Conservation (phyloP, 2,329 filamentous ascomycete genomes). For the Diaporthe helianthi region DNA sequence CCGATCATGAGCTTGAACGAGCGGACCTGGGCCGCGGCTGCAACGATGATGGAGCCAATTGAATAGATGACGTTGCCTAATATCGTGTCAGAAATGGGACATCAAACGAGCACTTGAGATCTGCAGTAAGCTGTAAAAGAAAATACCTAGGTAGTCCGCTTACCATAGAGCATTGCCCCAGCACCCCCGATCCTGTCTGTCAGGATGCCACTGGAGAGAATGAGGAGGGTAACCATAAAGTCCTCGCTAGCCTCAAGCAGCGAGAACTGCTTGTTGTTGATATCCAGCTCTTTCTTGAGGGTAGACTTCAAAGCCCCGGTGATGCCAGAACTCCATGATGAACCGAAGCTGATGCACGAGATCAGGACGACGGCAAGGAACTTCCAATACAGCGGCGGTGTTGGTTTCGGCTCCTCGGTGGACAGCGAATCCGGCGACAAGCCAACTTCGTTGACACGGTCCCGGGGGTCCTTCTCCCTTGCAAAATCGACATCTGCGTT, state of each 20-base stretch:
- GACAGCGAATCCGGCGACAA: not conserved
- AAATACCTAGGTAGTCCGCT: too few relatives aligned
- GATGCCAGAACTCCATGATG: conserved; percentile 12
- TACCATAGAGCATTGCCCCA: conserved; percentile 41
- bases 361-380: not conserved
- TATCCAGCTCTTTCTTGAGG: conserved; percentile 39
- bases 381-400: conserved; percentile 5
- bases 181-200: conserved; percentile 67
- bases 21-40: conserved; percentile 61
- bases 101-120: not conserved
- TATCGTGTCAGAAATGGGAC: conserved; percentile 51
- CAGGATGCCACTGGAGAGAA: conserved; percentile 60
- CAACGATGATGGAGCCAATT: conserved; percentile 64
- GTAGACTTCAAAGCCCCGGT: conserved; percentile 4
- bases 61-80: conserved; percentile 68
- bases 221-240: conserved; percentile 66
- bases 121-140: too few relatives aligned
- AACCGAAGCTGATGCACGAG: conserved; percentile 15
- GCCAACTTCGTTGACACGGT: not conserved
- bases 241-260: conserved; percentile 66
- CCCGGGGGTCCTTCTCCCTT: not conserved
- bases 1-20: conserved; percentile 67
- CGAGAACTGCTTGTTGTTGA: conserved; percentile 66
- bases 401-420: not conserved
- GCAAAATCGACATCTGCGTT: not conserved